Base-by-base conservation (phyloP, 2,329 filamentous ascomycete genomes). In the Beauveria sp. region DNA sequence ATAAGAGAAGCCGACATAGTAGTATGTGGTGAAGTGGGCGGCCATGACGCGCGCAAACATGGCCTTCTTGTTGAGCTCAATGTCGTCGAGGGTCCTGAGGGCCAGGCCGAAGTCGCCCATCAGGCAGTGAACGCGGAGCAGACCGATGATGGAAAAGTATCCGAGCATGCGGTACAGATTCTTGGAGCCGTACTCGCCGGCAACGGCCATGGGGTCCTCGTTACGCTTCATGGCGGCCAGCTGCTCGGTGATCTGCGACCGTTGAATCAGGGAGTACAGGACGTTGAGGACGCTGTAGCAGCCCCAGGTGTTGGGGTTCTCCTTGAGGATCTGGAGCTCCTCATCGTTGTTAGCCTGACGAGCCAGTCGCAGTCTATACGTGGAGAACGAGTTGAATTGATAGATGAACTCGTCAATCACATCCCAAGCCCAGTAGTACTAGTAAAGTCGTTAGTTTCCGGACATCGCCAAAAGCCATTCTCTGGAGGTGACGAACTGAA, bases 361-460 rank as follows among this genome's bases (percentile, higher is more conserved):
- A 66, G 95, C 95, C 68, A 96, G 87, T 67, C 92, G 88, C 77
- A 96, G 92, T 72, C 95, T 88, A 84, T 97, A 97, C 65, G 92
- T 91, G 75, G 92, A 98, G 83, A 99, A 99, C 63, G 93, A 96
- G 83, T 99, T 97, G 84, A 99, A 99, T 77, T 99, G 95, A 82
- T 99, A 99, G 79, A 99, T 98, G 81, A 99, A 99, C 78, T 99
- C 95, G 77, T 99, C 95, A 78, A 99, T 97, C 68, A 98, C 93
- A 76, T 99, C 95, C 95, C 95, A 99, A 47, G 95, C 95, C 95
- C 95, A 99, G 81, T 93, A 97, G 80, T 96, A 96, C 91, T 98
- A 49, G 24, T n/a, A 10, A n/a, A 26, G 53, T 60, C 46, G 52
- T 60, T 58, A 47, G 62, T 65, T 62, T 62, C 54, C 54, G 16